phyloP scores from a whole-genome alignment of 176 grass and related monocot species.

The Leersia perrieri region DNA sequence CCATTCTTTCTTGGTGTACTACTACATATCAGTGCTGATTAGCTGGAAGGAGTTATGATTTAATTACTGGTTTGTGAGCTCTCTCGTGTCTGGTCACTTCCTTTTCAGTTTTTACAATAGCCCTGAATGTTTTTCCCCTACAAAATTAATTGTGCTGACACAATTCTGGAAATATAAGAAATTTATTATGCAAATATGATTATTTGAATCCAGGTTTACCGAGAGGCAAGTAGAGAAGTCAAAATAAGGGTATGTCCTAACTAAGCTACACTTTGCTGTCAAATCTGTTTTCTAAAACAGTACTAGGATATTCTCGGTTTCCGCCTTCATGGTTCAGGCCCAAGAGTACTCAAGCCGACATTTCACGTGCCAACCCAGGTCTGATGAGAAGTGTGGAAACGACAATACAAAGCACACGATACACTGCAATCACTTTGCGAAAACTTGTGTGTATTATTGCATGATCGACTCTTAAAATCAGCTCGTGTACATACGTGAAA shows the following conservation, averaged over 20 bases:
- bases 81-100: neutral
- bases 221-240: neutral
- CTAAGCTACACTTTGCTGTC: too few relatives aligned
- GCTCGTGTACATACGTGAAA: constrained; percentile 9
- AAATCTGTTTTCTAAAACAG: too few relatives aligned
- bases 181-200: neutral
- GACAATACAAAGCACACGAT: neutral
- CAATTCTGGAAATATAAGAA: neutral
- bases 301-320: too few relatives aligned
- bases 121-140: neutral
- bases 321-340: too few relatives aligned
- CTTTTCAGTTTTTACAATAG: neutral
- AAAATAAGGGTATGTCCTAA: neutral
- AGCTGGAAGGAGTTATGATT: neutral
- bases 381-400: neutral
- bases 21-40: neutral
- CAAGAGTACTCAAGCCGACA: too few relatives aligned
- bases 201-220: neutral
- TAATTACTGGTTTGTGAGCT: neutral
- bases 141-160: neutral
- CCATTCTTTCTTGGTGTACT: neutral
- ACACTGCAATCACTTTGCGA: neutral
- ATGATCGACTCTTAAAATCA: neutral
- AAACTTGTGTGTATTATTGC: neutral
- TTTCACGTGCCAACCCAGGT: too few relatives aligned